These are phyloP conservation scores for Kuraishia cidri DNA, from an alignment of 805 yeast species.

Conservation along the genomic window DNA sequence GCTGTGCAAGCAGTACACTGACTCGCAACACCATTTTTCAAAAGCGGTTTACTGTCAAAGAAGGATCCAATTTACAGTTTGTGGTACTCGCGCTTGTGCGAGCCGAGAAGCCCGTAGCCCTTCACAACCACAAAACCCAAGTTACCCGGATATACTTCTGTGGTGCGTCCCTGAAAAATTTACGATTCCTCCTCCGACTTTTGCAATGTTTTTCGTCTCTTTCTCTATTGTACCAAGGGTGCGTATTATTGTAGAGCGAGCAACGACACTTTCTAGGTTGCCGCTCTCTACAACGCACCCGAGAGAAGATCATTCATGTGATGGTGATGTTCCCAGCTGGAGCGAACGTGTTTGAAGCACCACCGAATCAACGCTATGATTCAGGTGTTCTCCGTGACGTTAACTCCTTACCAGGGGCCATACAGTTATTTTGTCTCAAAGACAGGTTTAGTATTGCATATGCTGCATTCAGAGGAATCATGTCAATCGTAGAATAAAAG, in stretches of 20 bases:
- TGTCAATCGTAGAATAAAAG: no score
- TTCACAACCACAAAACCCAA: no score
- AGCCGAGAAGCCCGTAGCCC: no score
- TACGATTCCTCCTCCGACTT: background rate
- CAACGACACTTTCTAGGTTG: conserved; percentile 22
- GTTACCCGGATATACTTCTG: no score
- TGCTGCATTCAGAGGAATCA: no score
- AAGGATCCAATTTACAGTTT: no score
- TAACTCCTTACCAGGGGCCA: conserved; percentile 5
- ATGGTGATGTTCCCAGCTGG: conserved; percentile 5
- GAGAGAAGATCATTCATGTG: no score
- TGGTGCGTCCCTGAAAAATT: background rate
- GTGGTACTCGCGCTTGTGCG: no score
- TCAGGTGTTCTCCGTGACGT: conserved; percentile 1
- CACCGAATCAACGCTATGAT: conserved; percentile 2
- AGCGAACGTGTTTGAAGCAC: conserved; percentile 6
- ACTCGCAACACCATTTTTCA: no score
- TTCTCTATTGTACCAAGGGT: conserved; percentile 3
- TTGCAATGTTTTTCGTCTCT: conserved; percentile 1
- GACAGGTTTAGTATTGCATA: background rate
- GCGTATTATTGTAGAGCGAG: conserved; percentile 25
- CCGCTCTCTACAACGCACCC: conserved; percentile 29
- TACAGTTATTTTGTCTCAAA: background rate
- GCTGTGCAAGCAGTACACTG: no score
- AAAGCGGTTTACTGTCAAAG: no score